Conservation (phyloP, 805 yeast species). For the Saturnispora galanensis region DNA sequence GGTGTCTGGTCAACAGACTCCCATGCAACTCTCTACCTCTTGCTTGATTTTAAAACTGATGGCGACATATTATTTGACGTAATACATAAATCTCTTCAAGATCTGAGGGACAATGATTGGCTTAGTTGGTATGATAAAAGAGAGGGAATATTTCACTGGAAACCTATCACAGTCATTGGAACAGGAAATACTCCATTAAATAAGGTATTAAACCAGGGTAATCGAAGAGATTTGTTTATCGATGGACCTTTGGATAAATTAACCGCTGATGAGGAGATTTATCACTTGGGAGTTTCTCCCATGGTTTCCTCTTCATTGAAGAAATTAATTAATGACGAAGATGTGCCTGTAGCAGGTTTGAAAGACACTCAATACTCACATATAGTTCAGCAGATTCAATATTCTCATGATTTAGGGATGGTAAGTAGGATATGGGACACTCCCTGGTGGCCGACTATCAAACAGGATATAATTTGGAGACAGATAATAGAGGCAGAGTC, state of each 20-base stretch:
- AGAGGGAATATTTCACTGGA: slow-evolving; percentile 28
- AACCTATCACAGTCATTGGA: slow-evolving; percentile 53
- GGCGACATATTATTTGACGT: slow-evolving; percentile 41
- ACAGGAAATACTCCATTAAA: slow-evolving; percentile 57
- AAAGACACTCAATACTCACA: slow-evolving; percentile 24
- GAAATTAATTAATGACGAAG: slow-evolving; percentile 18
- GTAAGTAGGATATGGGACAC: slow-evolving; percentile 65
- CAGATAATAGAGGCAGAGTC: slow-evolving; percentile 38
- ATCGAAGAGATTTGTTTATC: slow-evolving; percentile 32
- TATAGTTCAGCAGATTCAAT: slow-evolving; percentile 24
- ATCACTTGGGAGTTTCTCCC: slow-evolving; percentile 20
- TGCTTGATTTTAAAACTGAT: slow-evolving; percentile 54
- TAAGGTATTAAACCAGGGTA: slow-evolving; percentile 18
- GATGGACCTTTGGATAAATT: slow-evolving; percentile 41
- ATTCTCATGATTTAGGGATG: slow-evolving; percentile 42
- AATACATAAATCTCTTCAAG: slow-evolving; percentile 35
- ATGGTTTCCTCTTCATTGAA: slow-evolving; percentile 28
- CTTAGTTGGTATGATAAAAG: slow-evolving; percentile 38
- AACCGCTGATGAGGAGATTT: slow-evolving; percentile 1
- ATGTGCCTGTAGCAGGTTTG: slow-evolving; percentile 23
- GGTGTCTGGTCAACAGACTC: slow-evolving; percentile 33
- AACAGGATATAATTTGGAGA: slow-evolving; percentile 38
- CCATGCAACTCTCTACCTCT: slow-evolving; percentile 44
- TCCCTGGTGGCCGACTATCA: slow-evolving; percentile 51
- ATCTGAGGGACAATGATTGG: slow-evolving; percentile 39